These are phyloP conservation scores for Candida gigantensis DNA, from an alignment of 1,139 yeast genomes.

Conservation along the genomic window DNA sequence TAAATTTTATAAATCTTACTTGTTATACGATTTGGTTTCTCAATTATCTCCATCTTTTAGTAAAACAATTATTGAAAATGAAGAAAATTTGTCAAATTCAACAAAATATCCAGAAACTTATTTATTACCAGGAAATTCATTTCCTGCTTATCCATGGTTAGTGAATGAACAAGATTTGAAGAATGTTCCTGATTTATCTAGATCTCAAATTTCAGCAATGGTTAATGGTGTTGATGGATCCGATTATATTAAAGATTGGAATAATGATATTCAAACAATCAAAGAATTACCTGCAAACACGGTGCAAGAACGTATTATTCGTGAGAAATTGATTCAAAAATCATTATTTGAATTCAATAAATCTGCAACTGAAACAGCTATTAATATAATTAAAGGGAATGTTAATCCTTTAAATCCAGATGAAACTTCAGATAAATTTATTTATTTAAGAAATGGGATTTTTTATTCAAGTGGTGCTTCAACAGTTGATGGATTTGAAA, in stretches of 20 bases:
- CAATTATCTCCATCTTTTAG: constrained; percentile 56
- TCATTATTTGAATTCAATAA: constrained; percentile 77
- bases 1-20: constrained; percentile 37
- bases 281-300: constrained; percentile 64
- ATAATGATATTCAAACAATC: constrained; percentile 83
- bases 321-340: constrained; percentile 75
- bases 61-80: constrained; percentile 40
- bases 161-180: constrained; percentile 34
- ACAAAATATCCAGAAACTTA: constrained; percentile 58
- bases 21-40: constrained; percentile 55
- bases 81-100: constrained; percentile 41
- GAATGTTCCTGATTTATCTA: constrained; percentile 57
- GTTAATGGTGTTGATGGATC: constrained; percentile 61
- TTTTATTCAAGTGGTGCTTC: constrained; percentile 84
- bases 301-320: constrained; percentile 66
- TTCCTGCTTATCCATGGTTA: constrained; percentile 77
- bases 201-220: constrained; percentile 59
- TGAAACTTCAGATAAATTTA: constrained; percentile 60
- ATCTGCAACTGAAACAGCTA: constrained; percentile 78
- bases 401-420: constrained; percentile 77
- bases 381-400: constrained; percentile 72
- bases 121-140: constrained; percentile 59
- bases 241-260: constrained; percentile 73
- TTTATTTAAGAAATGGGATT: constrained; percentile 78
- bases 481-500: constrained; percentile 64